Conservation (phyloP, 352 stramenopile species). For the Globisporangium barbulae region DNA sequence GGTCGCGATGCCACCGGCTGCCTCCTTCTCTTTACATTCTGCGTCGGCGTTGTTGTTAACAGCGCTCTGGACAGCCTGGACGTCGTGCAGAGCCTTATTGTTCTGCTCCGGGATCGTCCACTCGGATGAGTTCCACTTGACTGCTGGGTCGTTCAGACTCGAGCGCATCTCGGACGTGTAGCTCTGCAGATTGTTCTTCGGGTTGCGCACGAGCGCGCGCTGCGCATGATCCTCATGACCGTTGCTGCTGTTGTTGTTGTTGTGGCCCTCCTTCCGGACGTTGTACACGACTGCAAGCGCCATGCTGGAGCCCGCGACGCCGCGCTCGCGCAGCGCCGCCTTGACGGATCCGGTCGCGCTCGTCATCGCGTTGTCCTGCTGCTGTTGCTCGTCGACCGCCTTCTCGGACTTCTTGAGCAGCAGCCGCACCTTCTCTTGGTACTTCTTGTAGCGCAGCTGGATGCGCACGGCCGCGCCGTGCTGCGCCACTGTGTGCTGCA, state of each 20-base stretch:
- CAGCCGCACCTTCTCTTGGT: slow-evolving; percentile 60
- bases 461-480: slow-evolving; percentile 54
- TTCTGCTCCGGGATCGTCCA: slow-evolving; percentile 6
- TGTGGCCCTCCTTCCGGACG: slow-evolving; percentile 19
- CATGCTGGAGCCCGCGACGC: slow-evolving; percentile 53
- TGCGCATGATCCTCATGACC: slow-evolving; percentile 1
- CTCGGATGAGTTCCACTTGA: slow-evolving; percentile 15
- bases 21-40: slow-evolving; percentile 2
- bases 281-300: slow-evolving; percentile 54
- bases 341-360: slow-evolving; percentile 21
- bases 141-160: not conserved
- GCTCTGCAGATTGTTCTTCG: slow-evolving; percentile 16
- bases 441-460: slow-evolving; percentile 70
- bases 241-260: not conserved
- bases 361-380: slow-evolving; percentile 21
- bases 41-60: not conserved
- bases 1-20: not conserved
- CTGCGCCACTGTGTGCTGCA: slow-evolving; percentile 33
- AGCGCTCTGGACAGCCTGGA: not conserved
- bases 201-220: slow-evolving; percentile 11
- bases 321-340: slow-evolving; percentile 25
- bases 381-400: slow-evolving; percentile 28
- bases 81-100: not conserved
- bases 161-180: slow-evolving; percentile 17
- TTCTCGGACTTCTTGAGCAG: slow-evolving; percentile 53